A percentile compares a stretch with the other conserved stretches of the same genome.
These are phyloP conservation scores for Diutina sp. DNA, from an alignment of 1,139 yeast species.

Conservation along the genomic window DNA sequence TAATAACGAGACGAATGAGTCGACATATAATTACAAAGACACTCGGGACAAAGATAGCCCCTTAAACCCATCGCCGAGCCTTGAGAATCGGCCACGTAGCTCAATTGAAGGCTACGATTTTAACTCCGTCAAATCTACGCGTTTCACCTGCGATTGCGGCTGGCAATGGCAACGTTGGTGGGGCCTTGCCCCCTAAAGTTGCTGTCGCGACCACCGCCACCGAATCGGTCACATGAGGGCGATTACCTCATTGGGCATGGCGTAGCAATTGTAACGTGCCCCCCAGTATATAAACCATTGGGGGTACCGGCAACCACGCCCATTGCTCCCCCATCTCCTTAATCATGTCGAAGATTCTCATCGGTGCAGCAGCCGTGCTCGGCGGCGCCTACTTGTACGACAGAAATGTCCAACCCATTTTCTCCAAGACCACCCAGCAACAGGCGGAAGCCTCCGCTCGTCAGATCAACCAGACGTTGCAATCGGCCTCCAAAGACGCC, in stretches of 20 bases:
- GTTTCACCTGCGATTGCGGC: too few species aligned
- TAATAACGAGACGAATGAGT: too few species aligned
- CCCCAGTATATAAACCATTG: background rate
- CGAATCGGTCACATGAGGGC: conserved; percentile 1
- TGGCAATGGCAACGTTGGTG: background rate
- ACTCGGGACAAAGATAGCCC: too few species aligned
- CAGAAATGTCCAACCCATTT: background rate
- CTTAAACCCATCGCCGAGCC: too few species aligned
- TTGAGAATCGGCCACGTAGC: too few species aligned
- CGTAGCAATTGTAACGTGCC: background rate
- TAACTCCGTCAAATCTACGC: too few species aligned
- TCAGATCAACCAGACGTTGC: background rate
- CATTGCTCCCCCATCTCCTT: background rate
- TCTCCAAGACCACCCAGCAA: background rate
- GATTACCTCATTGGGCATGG: conserved; percentile 1
- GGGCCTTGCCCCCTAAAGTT: background rate
- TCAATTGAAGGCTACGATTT: too few species aligned
- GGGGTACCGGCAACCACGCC: background rate
- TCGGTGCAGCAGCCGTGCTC: conserved; percentile 1
- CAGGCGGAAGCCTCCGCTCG: background rate
- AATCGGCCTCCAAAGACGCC: background rate
- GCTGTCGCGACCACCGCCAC: background rate
- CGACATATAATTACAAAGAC: too few species aligned
- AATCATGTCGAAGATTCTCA: background rate
- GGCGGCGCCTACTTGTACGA: conserved; percentile 1